Conservation (phyloP, 2,329 filamentous ascomycete species). For the Colletotrichum spinosum region DNA sequence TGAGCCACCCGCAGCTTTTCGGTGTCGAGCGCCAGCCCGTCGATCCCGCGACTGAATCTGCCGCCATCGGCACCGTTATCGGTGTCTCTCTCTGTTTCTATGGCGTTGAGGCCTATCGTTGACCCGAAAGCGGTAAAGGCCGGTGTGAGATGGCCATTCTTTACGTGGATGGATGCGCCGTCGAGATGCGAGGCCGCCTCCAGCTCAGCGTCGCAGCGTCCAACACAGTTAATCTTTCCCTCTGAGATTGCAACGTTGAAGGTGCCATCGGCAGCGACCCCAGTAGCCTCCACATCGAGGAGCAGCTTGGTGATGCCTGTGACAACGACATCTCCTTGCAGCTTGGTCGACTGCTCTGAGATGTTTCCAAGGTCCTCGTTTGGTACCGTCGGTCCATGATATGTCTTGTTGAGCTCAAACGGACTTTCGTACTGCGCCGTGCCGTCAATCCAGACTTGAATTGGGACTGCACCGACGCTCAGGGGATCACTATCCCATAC, state of each 20-base stretch:
- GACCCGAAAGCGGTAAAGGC: conserved; percentile 72
- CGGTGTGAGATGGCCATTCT: conserved; percentile 69
- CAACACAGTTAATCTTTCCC: conserved; percentile 69
- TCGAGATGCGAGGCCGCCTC: conserved; percentile 47
- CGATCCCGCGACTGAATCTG: conserved; percentile 68
- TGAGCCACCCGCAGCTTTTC: conserved; percentile 66
- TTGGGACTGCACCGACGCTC: conserved; percentile 67
- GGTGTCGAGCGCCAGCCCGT: conserved; percentile 66
- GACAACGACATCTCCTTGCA: conserved; percentile 59
- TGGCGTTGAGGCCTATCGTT: conserved; percentile 71
- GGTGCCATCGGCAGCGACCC: conserved; percentile 44
- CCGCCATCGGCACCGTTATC: conserved; percentile 61
- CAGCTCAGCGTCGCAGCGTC: conserved; percentile 61
- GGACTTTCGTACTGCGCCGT: conserved; percentile 67
- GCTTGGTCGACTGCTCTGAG: conserved; percentile 51
- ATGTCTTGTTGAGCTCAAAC: conserved; percentile 64
- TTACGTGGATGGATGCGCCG: conserved; percentile 57
- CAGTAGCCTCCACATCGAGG: conserved; percentile 53
- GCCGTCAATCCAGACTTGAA: conserved; percentile 74
- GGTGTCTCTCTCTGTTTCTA: conserved; percentile 66
- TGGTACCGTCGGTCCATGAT: conserved; percentile 50
- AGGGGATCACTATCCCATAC: conserved; percentile 75
- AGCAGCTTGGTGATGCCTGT: conserved; percentile 65
- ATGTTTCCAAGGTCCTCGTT: conserved; percentile 53
- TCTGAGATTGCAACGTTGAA: conserved; percentile 62